Base-by-base conservation (phyloP, 768 basidiomycete species). In the Trametes coccinea region DNA sequence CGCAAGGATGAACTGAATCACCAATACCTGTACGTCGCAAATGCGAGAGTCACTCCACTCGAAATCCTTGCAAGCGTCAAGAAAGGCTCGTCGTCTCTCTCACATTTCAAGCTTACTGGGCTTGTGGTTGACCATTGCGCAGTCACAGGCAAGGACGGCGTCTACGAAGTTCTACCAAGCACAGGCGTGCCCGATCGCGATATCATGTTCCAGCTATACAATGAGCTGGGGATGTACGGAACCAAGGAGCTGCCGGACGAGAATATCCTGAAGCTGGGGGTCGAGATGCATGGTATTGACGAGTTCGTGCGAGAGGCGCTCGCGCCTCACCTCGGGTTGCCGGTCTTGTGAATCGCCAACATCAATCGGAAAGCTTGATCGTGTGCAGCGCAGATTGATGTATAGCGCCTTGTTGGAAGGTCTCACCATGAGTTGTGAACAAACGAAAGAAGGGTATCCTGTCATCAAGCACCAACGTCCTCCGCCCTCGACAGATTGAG, bases 401-500 rank as follows among this genome's bases (percentile, higher is more conserved):
- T 22, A 22, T 22, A 22, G 22, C 22, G 22, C 22, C 22, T 22
- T 22, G 22, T 22, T 22, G 22, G 22, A 22, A 22, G 22, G 22
- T 22, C 22, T 22, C 22, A 22, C 22, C 22, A 22, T 22, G 22
- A 22, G 22, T 22, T 22, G 22, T 22, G 22, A 22, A 22, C 22
- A 22, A 22, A 22, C 22, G 10, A 29, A 49, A 31, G 29, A 9
- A 13, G n/a, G 41, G 41, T 43, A 43, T 43, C 33, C 8, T 5
- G 34, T 17, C 40, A 29, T 59, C 48, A 72, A 27, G 64, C 69
- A 47, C 49, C 56, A 17, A 67, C 65, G 43, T 71, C 73, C 37
- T 72, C 73, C 11, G 66, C 53, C 13, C 70, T 61, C 41, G 71
- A 61, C 49, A 71, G 61, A 54, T 77, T 78, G 66, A 92, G 69